Base-by-base conservation (phyloP, 1,284 basidiomycete genomes). In the Ganoderma lucidum region DNA sequence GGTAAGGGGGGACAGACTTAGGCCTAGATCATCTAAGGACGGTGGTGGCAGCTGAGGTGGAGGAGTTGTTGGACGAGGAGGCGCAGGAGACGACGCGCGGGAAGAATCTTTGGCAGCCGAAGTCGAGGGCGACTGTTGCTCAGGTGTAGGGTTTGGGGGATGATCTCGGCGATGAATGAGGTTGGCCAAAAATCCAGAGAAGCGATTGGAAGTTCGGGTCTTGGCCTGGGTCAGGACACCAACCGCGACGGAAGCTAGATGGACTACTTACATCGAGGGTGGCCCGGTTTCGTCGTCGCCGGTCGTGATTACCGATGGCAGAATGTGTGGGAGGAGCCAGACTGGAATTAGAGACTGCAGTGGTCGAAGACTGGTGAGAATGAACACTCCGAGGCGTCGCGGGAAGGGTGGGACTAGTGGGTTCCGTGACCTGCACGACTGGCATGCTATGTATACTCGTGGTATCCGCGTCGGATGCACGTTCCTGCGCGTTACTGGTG, bases 101-200 rank as follows among this genome's bases (percentile, higher is more conserved):
- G 88, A 88, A 5, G 80, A 75, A 14, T 72, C 70, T 70, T 73
- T 75, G 4, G 74, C 70, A 41, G 75, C 72, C 0, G 79, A 74
- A 32, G 76, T 74, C 6, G 74, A 56, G 14, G 75, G 72, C 44
- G 74, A 65, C 58, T 69, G 70, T 32, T 73, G 65, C 71, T 76
- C 70, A 32, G 75, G 63, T 63, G 79, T 80, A 5, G 79, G 67
- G 2, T 74, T 75, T 51, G 82, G 75, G 4, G 78, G 73, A 51
- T 78, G 80, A 63, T 93, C 92, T 64, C 92, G 86, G 63, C 92
- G 87, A 76, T 92, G 89, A 9, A 94, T 92, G 66, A 94, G 84
- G 76, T 87, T 88, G n/a, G 88, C 90, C 78, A 94, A 89, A 80
- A 94, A 94, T 30, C 93, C 93, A 55, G 93, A 94, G 56, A 94